A percentile compares a stretch with the other conserved stretches of the same genome.
phyloP scores from a whole-genome alignment of 2,329 filamentous ascomycete genomes.

The Talaromyces funiculosus region DNA sequence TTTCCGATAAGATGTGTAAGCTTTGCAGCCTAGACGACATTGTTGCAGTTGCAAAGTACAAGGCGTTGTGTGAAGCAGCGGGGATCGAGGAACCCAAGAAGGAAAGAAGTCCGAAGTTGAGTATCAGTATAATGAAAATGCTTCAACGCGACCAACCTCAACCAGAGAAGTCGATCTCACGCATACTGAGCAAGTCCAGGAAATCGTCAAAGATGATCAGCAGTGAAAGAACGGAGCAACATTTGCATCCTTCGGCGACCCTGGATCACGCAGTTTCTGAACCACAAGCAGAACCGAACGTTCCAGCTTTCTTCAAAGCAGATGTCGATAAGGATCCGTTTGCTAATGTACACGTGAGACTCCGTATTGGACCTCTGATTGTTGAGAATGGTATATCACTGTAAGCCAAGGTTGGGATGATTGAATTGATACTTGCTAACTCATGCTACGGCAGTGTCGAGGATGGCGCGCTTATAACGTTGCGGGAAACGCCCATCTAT shows the following conservation, averaged over 20 bases:
- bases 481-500: conserved; percentile 13
- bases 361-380: conserved; percentile 37
- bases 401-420: conserved; percentile 25
- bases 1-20: background rate
- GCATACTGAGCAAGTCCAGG: background rate
- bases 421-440: background rate
- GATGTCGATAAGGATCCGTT: conserved; percentile 32
- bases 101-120: background rate
- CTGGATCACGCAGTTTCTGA: background rate
- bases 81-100: background rate
- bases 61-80: background rate
- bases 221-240: background rate
- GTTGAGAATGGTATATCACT: conserved; percentile 37
- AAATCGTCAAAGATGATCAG: background rate
- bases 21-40: background rate
- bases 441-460: conserved; percentile 14
- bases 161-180: background rate
- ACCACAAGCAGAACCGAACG: conserved; percentile 19
- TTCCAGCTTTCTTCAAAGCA: conserved; percentile 28
- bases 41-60: background rate
- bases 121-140: background rate
- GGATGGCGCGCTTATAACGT: conserved; percentile 16
- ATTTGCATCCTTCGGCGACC: background rate
- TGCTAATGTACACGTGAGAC: conserved; percentile 38
- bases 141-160: background rate